phyloP scores from a whole-genome alignment of 2,329 filamentous ascomycete genomes.

The Iodosphaeria phyllophila region DNA sequence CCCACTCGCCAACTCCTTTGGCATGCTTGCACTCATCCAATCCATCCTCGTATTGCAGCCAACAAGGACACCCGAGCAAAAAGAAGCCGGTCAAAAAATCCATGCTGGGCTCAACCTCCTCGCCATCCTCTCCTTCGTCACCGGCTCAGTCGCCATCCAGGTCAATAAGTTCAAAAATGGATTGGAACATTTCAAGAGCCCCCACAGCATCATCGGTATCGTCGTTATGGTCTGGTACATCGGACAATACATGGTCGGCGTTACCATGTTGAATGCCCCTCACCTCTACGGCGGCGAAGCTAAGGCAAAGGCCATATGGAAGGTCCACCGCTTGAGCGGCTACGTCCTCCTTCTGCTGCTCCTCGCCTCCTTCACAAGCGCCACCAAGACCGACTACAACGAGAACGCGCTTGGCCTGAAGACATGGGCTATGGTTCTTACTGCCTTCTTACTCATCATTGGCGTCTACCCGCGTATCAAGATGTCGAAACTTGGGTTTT shows the following conservation, averaged over 20 bases:
- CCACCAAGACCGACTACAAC: constrained; percentile 62
- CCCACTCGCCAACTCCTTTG: constrained; percentile 52
- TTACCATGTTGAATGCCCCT: constrained; percentile 67
- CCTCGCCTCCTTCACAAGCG: constrained; percentile 54
- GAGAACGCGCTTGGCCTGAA: constrained; percentile 48
- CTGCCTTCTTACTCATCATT: constrained; percentile 43
- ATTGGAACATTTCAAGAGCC: constrained; percentile 57
- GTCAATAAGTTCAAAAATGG: constrained; percentile 61
- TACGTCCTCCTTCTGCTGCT: constrained; percentile 56
- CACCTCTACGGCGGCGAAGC: constrained; percentile 52
- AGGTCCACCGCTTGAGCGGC: constrained; percentile 67
- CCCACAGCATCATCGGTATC: constrained; percentile 71
- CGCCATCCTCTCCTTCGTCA: constrained; percentile 39
- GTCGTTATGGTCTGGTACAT: constrained; percentile 51
- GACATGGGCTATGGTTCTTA: constrained; percentile 57
- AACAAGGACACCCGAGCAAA: constrained; percentile 60
- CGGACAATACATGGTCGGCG: constrained; percentile 59
- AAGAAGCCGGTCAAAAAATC: constrained; percentile 35
- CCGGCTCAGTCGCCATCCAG: constrained; percentile 55
- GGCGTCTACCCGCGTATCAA: constrained; percentile 67
- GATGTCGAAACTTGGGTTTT: constrained; percentile 58
- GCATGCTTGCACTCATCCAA: constrained; percentile 58
- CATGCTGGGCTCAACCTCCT: constrained; percentile 57
- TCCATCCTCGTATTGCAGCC: constrained; percentile 76
- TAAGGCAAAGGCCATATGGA: constrained; percentile 69